Conservation (phyloP, 2,329 filamentous ascomycete species). For the Hymenoscyphus fraxineus region DNA sequence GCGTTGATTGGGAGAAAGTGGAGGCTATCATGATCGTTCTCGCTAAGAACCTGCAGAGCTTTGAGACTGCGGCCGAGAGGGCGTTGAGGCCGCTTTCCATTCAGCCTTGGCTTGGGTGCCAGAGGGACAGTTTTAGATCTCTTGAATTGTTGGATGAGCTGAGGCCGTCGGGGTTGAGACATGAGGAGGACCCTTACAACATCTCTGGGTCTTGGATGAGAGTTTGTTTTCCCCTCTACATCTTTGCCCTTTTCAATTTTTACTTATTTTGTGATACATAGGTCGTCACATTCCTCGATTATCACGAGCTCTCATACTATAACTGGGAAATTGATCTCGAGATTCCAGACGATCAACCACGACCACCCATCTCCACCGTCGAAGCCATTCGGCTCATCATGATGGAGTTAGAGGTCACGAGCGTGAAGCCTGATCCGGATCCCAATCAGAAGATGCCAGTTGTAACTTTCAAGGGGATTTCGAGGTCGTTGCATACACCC, state of each 20-base stretch:
- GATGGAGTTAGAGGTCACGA: constrained; percentile 61
- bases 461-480: constrained; percentile 63
- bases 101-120: constrained; percentile 16
- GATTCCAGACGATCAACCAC: constrained; percentile 41
- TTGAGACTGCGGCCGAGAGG: constrained; percentile 29
- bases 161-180: background rate
- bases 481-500: constrained; percentile 57
- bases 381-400: constrained; percentile 69
- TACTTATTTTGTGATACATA: background rate
- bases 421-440: constrained; percentile 54
- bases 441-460: constrained; percentile 59
- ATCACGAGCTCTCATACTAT: constrained; percentile 67
- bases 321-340: constrained; percentile 53
- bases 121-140: constrained; percentile 14
- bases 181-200: constrained; percentile 61
- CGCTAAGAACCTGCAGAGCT: constrained; percentile 55
- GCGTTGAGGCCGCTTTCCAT: constrained; percentile 15
- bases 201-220: constrained; percentile 69
- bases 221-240: constrained; percentile 39
- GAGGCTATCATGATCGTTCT: constrained; percentile 71
- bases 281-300: constrained; percentile 47
- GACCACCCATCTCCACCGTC: constrained; percentile 53
- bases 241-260: background rate
- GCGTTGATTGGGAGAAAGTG: constrained; percentile 76
- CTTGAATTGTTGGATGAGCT: constrained; percentile 5